These are phyloP conservation scores for Blastomyces silverae DNA, from an alignment of 2,329 filamentous ascomycete species.

Conservation along the genomic window DNA sequence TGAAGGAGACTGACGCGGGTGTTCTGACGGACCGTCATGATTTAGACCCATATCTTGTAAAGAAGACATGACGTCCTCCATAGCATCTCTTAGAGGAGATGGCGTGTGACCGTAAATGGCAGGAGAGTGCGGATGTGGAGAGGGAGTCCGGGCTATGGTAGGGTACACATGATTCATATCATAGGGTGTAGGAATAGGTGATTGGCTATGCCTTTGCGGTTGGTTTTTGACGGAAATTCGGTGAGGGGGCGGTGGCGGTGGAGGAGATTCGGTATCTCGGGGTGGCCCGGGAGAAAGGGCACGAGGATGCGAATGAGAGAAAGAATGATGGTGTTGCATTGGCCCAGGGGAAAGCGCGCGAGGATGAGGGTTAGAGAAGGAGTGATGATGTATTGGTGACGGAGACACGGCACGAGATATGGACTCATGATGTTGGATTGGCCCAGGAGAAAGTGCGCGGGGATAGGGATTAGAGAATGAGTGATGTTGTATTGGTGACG, in stretches of 20 bases:
- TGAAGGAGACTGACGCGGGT: slow-evolving; percentile 46
- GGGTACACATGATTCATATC: slow-evolving; percentile 40
- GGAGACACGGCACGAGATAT: slow-evolving; percentile 9
- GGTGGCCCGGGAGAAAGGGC: neutral
- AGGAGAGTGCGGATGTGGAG: slow-evolving; percentile 53
- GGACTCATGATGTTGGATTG: neutral
- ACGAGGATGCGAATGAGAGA: slow-evolving; percentile 13
- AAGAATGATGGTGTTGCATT: neutral
- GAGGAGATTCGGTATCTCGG: slow-evolving; percentile 51
- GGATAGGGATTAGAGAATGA: slow-evolving; percentile 12
- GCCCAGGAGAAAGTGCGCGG: neutral
- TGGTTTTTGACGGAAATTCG: slow-evolving; percentile 48
- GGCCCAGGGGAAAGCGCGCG: neutral
- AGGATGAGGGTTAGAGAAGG: slow-evolving; percentile 13
- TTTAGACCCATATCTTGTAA: slow-evolving; percentile 74
- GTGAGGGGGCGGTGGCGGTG: slow-evolving; percentile 76
- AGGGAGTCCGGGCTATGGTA: slow-evolving; percentile 41
- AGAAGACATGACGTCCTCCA: slow-evolving; percentile 97
- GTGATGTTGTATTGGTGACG: neutral
- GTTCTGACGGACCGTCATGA: slow-evolving; percentile 45
- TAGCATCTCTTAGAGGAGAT: slow-evolving; percentile 84
- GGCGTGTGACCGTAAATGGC: slow-evolving; percentile 66
- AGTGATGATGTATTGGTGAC: neutral
- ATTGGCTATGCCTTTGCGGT: slow-evolving; percentile 21
- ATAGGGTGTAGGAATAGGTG: slow-evolving; percentile 31